These are phyloP conservation scores for Yarrowia sp. DNA, from an alignment of 805 yeast genomes.

Conservation along the genomic window DNA sequence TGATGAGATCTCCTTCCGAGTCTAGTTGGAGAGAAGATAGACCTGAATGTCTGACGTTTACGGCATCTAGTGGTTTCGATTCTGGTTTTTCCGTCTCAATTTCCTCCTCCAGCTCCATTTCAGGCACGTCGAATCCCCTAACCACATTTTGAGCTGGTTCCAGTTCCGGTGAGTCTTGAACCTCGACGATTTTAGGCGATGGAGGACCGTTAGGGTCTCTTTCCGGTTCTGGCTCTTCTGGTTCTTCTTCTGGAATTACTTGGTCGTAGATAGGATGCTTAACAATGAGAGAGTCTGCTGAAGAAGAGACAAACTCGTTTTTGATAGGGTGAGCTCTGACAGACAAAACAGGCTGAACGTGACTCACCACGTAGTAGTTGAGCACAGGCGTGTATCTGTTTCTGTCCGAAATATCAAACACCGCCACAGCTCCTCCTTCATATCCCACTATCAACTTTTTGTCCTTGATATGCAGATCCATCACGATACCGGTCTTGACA, in stretches of 20 bases:
- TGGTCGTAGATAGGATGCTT: slow-evolving; percentile 31
- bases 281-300: slow-evolving; percentile 37
- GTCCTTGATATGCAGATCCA: slow-evolving; percentile 49
- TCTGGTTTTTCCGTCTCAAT: neutral
- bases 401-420: slow-evolving; percentile 32
- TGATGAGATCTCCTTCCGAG: neutral
- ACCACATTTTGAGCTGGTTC: slow-evolving; percentile 30
- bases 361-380: slow-evolving; percentile 28
- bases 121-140: neutral
- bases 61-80: neutral
- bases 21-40: neutral
- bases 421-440: slow-evolving; percentile 64
- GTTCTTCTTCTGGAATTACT: neutral
- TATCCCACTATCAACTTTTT: slow-evolving; percentile 50
- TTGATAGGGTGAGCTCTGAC: slow-evolving; percentile 30
- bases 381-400: slow-evolving; percentile 27
- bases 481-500: slow-evolving; percentile 59
- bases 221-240: neutral
- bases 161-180: slow-evolving; percentile 31
- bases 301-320: slow-evolving; percentile 34
- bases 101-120: neutral
- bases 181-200: slow-evolving; percentile 36
- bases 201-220: neutral
- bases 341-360: slow-evolving; percentile 38
- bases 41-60: slow-evolving; percentile 9